Base-by-base conservation (phyloP, 2,329 filamentous ascomycete genomes). In the Aspergillus bombycis region DNA sequence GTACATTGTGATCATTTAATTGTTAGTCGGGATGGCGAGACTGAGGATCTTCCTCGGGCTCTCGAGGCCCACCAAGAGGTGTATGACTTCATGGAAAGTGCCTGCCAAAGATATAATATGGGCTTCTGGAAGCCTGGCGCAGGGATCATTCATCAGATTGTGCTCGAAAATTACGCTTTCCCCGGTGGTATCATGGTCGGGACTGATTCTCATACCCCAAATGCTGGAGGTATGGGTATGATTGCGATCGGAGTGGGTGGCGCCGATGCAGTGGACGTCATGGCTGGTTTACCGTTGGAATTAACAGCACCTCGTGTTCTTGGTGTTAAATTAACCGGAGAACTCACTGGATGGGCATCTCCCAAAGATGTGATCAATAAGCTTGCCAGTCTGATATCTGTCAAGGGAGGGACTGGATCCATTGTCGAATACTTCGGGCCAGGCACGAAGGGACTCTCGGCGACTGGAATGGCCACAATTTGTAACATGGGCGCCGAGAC, bases 1-100 rank as follows among this genome's bases (percentile, higher is more conserved):
- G 94, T 99, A 68, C 95, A 99, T 88, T 98, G 95, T 79, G 95
- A 99, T 82, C 95, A 99, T 84, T 89, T 99, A 86, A 99, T 99
- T 81, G 94, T 98, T 86, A 95, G 94, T 66, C 94, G 98, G 83
- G 79, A 94, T 75, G 95, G 95, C 78, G 94, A 94, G 73, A 88
- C 86, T 69, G 95, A 97, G 88, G 95, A 99, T 91, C 85, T 98
- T 80, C 91, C 88, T 66, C 89, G 94, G 76, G 95, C 95, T 74
- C 85, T 94, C 76, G 87, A 89, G 72, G 97, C 97, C 84, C 98
- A 98, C 90, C 96, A 96, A 87, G 94, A 98, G 83, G 95, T 99
- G 73, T 99, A 98, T 84, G 91, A 98, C 83, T 99, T 99, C 88
- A 84, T 99, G 77, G 88, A 93, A 66, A 89, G 89, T 68, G 91